phyloP scores from a whole-genome alignment of 345 rosid genomes.

The Raphanus raphanistrum region DNA sequence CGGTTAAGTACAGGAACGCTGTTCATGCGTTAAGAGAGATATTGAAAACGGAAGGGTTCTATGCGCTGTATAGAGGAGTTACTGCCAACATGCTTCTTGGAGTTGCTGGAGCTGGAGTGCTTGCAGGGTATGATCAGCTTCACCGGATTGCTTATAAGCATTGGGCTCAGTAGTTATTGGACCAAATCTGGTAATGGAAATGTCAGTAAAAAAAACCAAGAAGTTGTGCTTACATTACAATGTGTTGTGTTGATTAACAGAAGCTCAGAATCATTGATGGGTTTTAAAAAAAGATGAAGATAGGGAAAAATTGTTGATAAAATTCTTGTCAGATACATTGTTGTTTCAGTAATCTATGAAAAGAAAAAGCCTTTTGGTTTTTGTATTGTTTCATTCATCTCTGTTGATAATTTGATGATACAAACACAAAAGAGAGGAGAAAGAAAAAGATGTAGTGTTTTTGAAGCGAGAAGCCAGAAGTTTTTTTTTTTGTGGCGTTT shows the following conservation, averaged over 20 bases:
- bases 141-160: conserved; percentile 58
- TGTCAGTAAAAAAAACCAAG: conserved; percentile 18
- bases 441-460: not conserved
- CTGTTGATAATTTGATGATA: conserved; percentile 1
- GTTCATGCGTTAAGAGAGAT: conserved; percentile 72
- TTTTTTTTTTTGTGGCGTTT: too few relatives aligned
- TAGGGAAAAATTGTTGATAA: conserved; percentile 31
- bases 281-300: conserved; percentile 11
- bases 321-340: conserved; percentile 32
- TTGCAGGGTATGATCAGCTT: conserved; percentile 89
- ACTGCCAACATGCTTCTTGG: conserved; percentile 96
- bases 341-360: conserved; percentile 16
- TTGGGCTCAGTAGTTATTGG: conserved; percentile 41
- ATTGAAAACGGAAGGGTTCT: conserved; percentile 60
- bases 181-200: conserved; percentile 5
- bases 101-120: conserved; percentile 93
- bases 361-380: not conserved
- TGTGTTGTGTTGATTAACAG: conserved; percentile 22
- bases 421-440: not conserved
- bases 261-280: conserved; percentile 14
- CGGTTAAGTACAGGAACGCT: conserved; percentile 61
- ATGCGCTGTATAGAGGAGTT: conserved; percentile 74
- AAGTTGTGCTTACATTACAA: conserved; percentile 12
- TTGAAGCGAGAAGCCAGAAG: conserved; percentile 90
- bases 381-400: not conserved